A percentile compares a stretch with the other conserved stretches of the same genome.
phyloP scores from a whole-genome alignment of 2,329 filamentous ascomycete species.

The Diplodia intermedia region DNA sequence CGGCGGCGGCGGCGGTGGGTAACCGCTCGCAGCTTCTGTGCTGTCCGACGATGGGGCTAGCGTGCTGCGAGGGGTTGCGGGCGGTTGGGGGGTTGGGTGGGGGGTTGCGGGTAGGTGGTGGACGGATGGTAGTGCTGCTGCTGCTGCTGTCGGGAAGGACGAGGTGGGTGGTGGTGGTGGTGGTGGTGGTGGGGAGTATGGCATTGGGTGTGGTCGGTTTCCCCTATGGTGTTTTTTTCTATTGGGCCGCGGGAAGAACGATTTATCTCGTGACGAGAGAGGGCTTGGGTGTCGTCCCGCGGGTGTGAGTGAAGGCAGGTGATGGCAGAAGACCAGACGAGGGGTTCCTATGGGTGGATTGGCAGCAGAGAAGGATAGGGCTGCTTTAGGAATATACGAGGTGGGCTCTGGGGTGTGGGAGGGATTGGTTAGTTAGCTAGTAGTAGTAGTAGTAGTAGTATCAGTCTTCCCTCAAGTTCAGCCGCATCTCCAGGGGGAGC shows the following conservation, averaged over 20 bases:
- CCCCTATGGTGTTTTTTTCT: not conserved
- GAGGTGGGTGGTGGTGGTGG: not conserved
- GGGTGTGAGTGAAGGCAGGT: not conserved
- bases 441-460: not conserved
- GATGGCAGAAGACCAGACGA: not conserved
- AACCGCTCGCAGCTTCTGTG: too few relatives aligned
- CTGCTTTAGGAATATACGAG: not conserved
- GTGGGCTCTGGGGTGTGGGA: not conserved
- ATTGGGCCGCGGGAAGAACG: not conserved
- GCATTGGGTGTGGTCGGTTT: not conserved
- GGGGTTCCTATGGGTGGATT: not conserved
- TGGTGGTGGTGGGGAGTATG: not conserved
- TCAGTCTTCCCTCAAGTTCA: not conserved
- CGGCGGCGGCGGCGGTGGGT: not conserved
- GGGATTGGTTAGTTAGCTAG: not conserved
- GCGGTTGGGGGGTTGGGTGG: slow-evolving; percentile 2
- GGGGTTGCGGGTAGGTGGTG: not conserved
- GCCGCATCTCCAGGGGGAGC: not conserved
- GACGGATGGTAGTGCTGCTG: too few relatives aligned
- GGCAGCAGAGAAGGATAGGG: not conserved
- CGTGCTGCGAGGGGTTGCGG: not conserved
- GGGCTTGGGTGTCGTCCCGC: not conserved
- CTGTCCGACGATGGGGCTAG: not conserved
- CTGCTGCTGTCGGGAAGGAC: not conserved
- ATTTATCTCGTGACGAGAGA: not conserved